Evolutionary conservation across 768 basidiomycete species (phyloP).

Genomic region (Mycena rebaudengoi): DNA sequence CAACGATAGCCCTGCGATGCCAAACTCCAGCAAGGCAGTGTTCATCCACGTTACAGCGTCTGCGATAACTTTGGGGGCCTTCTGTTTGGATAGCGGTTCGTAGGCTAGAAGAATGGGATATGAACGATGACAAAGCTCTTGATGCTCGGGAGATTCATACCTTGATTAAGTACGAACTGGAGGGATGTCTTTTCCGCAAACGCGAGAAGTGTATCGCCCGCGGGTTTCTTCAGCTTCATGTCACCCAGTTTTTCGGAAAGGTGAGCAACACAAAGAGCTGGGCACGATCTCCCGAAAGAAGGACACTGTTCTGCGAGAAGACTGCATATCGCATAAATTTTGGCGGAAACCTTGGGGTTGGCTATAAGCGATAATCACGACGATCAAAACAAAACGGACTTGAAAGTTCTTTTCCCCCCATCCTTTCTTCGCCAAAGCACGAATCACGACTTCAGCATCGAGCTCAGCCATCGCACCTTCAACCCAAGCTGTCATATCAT

Average conservation of each 20-base stretch:
- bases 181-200: constrained; percentile 94
- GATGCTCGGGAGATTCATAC: constrained; percentile 50
- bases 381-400: constrained; percentile 49
- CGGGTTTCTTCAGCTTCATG: constrained; percentile 95
- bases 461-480: constrained; percentile 69
- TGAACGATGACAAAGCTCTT: constrained; percentile 5
- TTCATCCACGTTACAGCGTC: constrained; percentile 93
- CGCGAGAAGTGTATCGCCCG: constrained; percentile 82
- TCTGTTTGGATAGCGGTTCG: constrained; percentile 92
- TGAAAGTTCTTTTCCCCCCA: constrained; percentile 99
- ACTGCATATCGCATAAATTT: constrained; percentile 81
- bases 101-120: constrained; percentile 80
- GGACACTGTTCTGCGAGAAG: constrained; percentile 81
- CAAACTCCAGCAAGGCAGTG: constrained; percentile 87
- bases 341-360: constrained; percentile 79
- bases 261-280: constrained; percentile 82
- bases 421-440: constrained; percentile 90
- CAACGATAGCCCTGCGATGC: constrained; percentile 85
- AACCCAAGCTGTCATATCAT: constrained; percentile 87
- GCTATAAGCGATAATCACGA: neutral
- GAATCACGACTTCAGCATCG: constrained; percentile 89
- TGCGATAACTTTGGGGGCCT: constrained; percentile 95
- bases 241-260: constrained; percentile 96
- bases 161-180: constrained; percentile 93
- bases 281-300: constrained; percentile 85